Evolutionary conservation across 164 flowering plant species (phyloP).

Genomic region (Litsea cubeba): DNA sequence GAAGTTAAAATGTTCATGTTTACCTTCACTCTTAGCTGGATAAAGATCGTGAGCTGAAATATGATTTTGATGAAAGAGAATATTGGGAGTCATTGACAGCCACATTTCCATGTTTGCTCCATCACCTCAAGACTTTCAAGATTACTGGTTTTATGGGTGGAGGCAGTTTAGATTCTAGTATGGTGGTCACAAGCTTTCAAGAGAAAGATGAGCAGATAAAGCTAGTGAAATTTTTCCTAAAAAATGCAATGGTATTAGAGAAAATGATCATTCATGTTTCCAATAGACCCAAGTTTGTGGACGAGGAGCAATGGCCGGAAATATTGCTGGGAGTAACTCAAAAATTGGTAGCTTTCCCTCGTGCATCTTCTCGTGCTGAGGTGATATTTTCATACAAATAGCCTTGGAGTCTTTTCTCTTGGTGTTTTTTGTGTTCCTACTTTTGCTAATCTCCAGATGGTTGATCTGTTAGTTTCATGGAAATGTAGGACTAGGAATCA

Average conservation of each 20-base stretch:
- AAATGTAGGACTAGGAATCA: neutral
- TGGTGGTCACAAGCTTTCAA: neutral
- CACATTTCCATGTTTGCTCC: neutral
- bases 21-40: neutral
- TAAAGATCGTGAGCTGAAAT: neutral
- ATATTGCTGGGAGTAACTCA: neutral
- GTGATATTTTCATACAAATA: neutral
- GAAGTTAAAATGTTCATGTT: neutral
- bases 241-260: conserved; percentile 1
- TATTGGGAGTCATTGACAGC: neutral
- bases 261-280: neutral
- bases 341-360: neutral
- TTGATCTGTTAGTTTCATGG: neutral
- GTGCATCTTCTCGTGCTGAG: neutral
- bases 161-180: neutral
- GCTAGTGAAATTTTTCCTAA: conserved; percentile 4
- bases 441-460: neutral
- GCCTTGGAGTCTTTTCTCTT: neutral
- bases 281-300: neutral
- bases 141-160: neutral
- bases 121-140: neutral
- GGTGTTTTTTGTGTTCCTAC: too few species aligned
- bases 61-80: conserved; percentile 3
- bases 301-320: neutral
- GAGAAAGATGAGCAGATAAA: neutral